Conservation (phyloP, 371 early-diverging fungal genomes). For the Synchytrium microbalum region DNA sequence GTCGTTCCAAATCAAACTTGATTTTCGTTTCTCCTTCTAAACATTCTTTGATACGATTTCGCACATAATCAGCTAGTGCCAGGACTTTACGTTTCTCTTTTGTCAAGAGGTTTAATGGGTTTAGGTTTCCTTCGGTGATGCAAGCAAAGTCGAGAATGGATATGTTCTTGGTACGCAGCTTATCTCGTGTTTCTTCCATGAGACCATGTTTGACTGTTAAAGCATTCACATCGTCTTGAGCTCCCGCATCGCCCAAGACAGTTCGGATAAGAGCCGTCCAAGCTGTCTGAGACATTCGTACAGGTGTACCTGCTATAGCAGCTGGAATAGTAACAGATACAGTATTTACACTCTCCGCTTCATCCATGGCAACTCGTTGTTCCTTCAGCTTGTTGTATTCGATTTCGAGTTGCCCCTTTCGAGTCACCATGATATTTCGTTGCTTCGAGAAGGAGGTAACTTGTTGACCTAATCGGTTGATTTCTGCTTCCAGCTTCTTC, state of each 20-base stretch:
- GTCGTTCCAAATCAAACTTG: conserved; percentile 38
- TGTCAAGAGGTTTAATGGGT: conserved; percentile 24
- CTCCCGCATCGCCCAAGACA: conserved; percentile 30
- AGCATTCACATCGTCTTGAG: conserved; percentile 18
- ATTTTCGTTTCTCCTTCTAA: conserved; percentile 37
- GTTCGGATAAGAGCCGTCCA: conserved; percentile 25
- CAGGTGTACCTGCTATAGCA: conserved; percentile 25
- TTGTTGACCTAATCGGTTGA: conserved; percentile 1
- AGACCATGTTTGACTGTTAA: conserved; percentile 38
- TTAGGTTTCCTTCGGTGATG: conserved; percentile 24
- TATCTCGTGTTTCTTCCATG: conserved; percentile 23
- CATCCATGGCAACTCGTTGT: conserved; percentile 3
- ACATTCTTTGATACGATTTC: conserved; percentile 40
- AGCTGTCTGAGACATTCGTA: conserved; percentile 23
- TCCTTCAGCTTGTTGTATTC: conserved; percentile 15
- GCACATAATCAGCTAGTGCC: conserved; percentile 37
- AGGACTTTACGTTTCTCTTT: conserved; percentile 35
- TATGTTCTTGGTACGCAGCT: conserved; percentile 20
- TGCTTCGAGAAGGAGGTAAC: conserved; percentile 5
- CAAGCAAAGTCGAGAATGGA: conserved; percentile 31
- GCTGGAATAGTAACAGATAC: conserved; percentile 22
- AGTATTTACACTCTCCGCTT: not conserved
- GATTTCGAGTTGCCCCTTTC: conserved; percentile 19
- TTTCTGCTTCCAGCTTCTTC: conserved; percentile 24
- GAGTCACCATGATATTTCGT: conserved; percentile 16